phyloP scores from a whole-genome alignment of 805 yeast genomes.

The Ogataea thermomethanolica region DNA sequence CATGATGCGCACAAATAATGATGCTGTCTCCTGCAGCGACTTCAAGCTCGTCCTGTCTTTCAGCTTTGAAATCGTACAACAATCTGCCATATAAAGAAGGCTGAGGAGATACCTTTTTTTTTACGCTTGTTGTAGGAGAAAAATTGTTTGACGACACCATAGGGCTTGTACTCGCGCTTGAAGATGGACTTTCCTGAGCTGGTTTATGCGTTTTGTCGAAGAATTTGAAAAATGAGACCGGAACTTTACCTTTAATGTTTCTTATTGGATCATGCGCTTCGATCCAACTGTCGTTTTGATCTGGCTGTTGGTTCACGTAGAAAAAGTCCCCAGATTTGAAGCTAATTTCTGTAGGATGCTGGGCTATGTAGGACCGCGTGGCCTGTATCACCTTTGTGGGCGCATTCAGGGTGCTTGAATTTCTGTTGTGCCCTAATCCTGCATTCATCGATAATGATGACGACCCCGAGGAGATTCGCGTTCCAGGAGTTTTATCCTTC shows the following conservation, averaged over 20 bases:
- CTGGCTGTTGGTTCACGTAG: conserved; percentile 64
- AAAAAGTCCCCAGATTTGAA: conserved; percentile 85
- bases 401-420: conserved; percentile 34
- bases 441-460: conserved; percentile 12
- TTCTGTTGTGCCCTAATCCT: conserved; percentile 1
- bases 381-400: conserved; percentile 88
- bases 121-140: conserved; percentile 34
- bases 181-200: conserved; percentile 12
- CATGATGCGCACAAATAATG: conserved; percentile 93
- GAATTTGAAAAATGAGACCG: conserved; percentile 76
- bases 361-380: conserved; percentile 69
- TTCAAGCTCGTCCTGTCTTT: conserved; percentile 77
- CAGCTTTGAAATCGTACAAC: conserved; percentile 82
- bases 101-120: conserved; percentile 20
- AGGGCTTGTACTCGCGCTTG: conserved; percentile 22
- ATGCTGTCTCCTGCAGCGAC: conserved; percentile 84
- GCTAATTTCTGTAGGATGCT: conserved; percentile 74
- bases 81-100: conserved; percentile 72
- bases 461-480: conserved; percentile 22
- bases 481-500: conserved; percentile 18
- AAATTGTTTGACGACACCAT: conserved; percentile 5
- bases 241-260: conserved; percentile 79
- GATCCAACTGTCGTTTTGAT: conserved; percentile 55
- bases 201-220: conserved; percentile 57
- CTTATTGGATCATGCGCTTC: conserved; percentile 87